Percentiles rank a stretch among this genome's conserved stretches.
Evolutionary conservation across 1,284 basidiomycete species (phyloP).

Genomic region (Lignosus rhinocerotis): DNA sequence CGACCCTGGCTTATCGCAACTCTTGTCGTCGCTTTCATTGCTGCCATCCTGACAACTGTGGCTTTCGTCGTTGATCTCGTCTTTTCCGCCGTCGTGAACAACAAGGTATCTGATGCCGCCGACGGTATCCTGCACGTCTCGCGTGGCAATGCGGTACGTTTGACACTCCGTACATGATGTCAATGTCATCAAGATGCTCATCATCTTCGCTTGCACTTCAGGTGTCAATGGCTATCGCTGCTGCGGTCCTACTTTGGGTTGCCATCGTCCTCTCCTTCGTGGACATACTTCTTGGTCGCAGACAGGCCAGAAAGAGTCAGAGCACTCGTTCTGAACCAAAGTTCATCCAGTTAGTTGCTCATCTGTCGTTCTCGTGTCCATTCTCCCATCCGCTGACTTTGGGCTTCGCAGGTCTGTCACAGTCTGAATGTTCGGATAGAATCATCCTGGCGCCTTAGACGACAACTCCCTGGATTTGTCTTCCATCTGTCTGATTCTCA

Average conservation of each 20-base stretch:
- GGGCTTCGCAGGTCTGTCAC: not conserved
- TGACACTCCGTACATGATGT: not conserved
- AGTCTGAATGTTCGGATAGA: conserved; percentile 11
- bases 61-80: conserved; percentile 57
- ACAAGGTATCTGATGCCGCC: conserved; percentile 42
- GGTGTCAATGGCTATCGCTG: conserved; percentile 56
- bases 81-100: conserved; percentile 46
- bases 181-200: conserved; percentile 3
- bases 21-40: conserved; percentile 27
- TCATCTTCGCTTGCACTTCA: conserved; percentile 22
- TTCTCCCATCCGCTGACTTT: not conserved
- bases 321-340: conserved; percentile 1
- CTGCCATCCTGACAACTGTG: conserved; percentile 48
- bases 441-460: not conserved
- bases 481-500: conserved; percentile 16
- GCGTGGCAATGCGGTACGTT: conserved; percentile 52
- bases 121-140: conserved; percentile 41
- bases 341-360: not conserved
- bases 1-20: conserved; percentile 16
- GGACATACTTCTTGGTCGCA: conserved; percentile 32
- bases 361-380: not conserved
- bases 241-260: conserved; percentile 49
- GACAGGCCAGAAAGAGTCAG: not conserved
- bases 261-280: conserved; percentile 42
- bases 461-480: conserved; percentile 1